These are phyloP conservation scores for Penicillium pulvis DNA, from an alignment of 495 filamentous ascomycete species.

Conservation along the genomic window DNA sequence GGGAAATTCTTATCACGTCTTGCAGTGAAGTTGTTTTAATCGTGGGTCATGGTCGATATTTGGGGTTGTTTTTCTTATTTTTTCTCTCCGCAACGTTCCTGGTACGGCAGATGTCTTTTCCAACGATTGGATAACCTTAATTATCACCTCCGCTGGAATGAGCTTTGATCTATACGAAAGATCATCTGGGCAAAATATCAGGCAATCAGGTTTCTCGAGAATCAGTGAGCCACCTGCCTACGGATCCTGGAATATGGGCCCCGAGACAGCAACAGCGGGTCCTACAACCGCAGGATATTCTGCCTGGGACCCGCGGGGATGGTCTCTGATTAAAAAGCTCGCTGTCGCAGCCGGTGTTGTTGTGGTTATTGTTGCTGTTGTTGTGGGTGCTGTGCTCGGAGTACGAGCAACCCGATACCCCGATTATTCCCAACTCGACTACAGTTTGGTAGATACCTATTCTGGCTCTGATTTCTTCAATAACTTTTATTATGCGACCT, in stretches of 20 bases:
- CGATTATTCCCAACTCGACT: neutral
- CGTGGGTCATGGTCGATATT: neutral
- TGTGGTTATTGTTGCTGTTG: neutral
- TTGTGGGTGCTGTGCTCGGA: neutral
- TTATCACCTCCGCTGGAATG: neutral
- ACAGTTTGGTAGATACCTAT: neutral
- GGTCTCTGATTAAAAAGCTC: neutral
- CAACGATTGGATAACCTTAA: conserved; percentile 6
- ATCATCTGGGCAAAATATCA: neutral
- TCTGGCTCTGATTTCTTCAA: neutral
- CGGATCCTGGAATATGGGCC: conserved; percentile 3
- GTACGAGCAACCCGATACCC: neutral
- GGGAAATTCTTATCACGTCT: conserved; percentile 2
- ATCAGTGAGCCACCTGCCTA: conserved; percentile 7
- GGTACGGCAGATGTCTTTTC: conserved; percentile 1
- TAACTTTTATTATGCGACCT: neutral
- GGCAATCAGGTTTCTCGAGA: conserved; percentile 4
- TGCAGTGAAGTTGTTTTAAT: neutral
- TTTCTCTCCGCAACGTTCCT: neutral
- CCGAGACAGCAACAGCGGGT: neutral
- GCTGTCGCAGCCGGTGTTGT: neutral
- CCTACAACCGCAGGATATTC: neutral
- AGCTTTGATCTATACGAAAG: neutral
- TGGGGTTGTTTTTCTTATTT: neutral
- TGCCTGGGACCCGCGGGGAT: neutral